These are phyloP conservation scores for Aspergillus quadrilineatus DNA, from an alignment of 2,329 filamentous ascomycete genomes.

Conservation along the genomic window DNA sequence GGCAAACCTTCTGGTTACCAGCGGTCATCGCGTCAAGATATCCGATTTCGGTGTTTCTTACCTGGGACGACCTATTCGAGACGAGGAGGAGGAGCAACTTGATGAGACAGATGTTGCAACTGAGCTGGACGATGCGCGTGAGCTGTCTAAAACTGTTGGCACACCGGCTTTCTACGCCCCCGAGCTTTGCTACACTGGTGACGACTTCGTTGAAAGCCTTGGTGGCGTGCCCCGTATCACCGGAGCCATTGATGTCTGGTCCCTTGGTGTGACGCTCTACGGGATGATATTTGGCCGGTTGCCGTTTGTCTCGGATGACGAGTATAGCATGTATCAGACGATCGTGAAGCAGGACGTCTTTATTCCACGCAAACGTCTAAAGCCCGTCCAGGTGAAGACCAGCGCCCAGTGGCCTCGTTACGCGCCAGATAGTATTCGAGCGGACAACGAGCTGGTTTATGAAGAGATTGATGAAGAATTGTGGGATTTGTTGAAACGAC, in stretches of 20 bases:
- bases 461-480: slow-evolving; percentile 81
- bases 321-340: slow-evolving; percentile 85
- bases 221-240: slow-evolving; percentile 70
- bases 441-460: slow-evolving; percentile 76
- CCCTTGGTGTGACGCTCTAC: slow-evolving; percentile 91
- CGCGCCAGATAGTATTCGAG: slow-evolving; percentile 67
- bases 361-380: slow-evolving; percentile 78
- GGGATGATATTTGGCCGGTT: slow-evolving; percentile 92
- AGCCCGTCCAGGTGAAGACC: slow-evolving; percentile 59
- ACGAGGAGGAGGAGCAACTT: slow-evolving; percentile 74
- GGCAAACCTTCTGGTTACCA: slow-evolving; percentile 86
- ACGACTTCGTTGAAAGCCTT: slow-evolving; percentile 56
- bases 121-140: slow-evolving; percentile 87
- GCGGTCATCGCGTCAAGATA: slow-evolving; percentile 86
- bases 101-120: slow-evolving; percentile 74
- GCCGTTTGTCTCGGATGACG: slow-evolving; percentile 87
- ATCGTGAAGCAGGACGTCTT: slow-evolving; percentile 93
- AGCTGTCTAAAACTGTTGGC: slow-evolving; percentile 96
- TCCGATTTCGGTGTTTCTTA: slow-evolving; percentile 99
- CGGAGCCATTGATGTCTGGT: slow-evolving; percentile 96
- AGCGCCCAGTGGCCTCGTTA: slow-evolving; percentile 48
- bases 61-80: slow-evolving; percentile 81
- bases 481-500: slow-evolving; percentile 71
- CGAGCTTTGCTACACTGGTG: slow-evolving; percentile 87
- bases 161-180: slow-evolving; percentile 97